Evolutionary conservation across 2,329 filamentous ascomycete genomes (phyloP).

Genomic region (Paramyrothecium roridum): DNA sequence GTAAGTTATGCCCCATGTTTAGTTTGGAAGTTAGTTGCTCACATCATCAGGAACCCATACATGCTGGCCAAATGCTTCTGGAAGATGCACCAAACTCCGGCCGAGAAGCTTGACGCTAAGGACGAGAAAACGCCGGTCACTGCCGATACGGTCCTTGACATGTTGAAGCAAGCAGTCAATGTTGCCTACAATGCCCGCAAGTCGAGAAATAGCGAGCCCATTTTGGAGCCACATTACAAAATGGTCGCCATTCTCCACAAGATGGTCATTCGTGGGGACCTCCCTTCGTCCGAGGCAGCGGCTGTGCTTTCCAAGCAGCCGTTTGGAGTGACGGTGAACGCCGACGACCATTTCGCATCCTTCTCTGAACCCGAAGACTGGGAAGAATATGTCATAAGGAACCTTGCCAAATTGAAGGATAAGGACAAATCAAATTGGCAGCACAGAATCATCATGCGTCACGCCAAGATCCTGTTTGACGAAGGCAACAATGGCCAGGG

Average conservation of each 20-base stretch:
- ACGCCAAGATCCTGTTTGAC: conserved; percentile 55
- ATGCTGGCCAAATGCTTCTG: conserved; percentile 62
- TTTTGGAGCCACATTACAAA: conserved; percentile 91
- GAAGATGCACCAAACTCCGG: conserved; percentile 58
- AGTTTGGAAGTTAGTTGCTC: neutral
- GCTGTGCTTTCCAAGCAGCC: conserved; percentile 54
- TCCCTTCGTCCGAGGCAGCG: conserved; percentile 45
- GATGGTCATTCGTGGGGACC: conserved; percentile 57
- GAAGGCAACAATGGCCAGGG: conserved; percentile 33
- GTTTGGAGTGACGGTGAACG: conserved; percentile 36
- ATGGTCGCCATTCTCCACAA: conserved; percentile 81
- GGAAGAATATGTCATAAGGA: conserved; percentile 53
- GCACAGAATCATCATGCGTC: conserved; percentile 81
- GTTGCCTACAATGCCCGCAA: conserved; percentile 51
- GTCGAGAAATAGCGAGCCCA: conserved; percentile 65
- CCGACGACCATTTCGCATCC: conserved; percentile 28
- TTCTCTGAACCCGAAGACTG: conserved; percentile 52
- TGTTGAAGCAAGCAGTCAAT: conserved; percentile 48
- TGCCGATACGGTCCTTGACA: conserved; percentile 38
- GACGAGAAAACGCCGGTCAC: conserved; percentile 31
- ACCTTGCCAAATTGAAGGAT: conserved; percentile 49
- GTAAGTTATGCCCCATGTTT: conserved; percentile 32
- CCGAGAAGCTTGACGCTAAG: conserved; percentile 38
- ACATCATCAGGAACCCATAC: conserved; percentile 45
- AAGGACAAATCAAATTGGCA: conserved; percentile 96